Evolutionary conservation across 2,329 filamentous ascomycete genomes (phyloP).

Genomic region (Calycina herbarum): DNA sequence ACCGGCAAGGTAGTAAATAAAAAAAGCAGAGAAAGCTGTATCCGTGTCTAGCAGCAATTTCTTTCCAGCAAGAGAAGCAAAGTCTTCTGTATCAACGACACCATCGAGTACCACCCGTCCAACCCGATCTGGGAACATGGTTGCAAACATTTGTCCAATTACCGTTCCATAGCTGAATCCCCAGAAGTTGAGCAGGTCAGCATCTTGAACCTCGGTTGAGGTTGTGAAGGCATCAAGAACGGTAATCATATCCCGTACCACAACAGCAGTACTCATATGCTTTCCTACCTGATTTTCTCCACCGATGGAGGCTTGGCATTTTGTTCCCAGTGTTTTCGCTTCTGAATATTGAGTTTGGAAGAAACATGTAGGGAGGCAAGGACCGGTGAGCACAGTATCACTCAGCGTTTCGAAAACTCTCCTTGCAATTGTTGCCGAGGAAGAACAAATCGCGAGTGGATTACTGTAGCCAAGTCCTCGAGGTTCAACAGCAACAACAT

Average conservation of each 20-base stretch:
- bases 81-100: constrained; percentile 27
- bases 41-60: constrained; percentile 41
- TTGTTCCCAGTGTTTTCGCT: neutral
- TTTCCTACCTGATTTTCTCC: constrained; percentile 5
- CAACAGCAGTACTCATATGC: constrained; percentile 12
- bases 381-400: neutral
- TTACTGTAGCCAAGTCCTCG: neutral
- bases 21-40: constrained; percentile 27
- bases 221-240: constrained; percentile 9
- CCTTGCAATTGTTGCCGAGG: too few species aligned
- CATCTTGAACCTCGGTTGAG: neutral
- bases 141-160: constrained; percentile 44
- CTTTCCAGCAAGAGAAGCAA: constrained; percentile 36
- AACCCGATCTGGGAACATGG: constrained; percentile 43
- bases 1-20: constrained; percentile 36
- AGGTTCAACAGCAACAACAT: neutral
- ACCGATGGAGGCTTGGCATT: constrained; percentile 5
- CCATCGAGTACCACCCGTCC: constrained; percentile 40
- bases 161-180: constrained; percentile 50
- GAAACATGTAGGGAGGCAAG: neutral
- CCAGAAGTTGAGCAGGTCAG: constrained; percentile 41
- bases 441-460: neutral
- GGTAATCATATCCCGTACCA: constrained; percentile 5
- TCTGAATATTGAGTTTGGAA: neutral
- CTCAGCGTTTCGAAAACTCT: too few species aligned